Base-by-base conservation (phyloP, 345 rosid species). In the Eucalyptus curtisii region DNA sequence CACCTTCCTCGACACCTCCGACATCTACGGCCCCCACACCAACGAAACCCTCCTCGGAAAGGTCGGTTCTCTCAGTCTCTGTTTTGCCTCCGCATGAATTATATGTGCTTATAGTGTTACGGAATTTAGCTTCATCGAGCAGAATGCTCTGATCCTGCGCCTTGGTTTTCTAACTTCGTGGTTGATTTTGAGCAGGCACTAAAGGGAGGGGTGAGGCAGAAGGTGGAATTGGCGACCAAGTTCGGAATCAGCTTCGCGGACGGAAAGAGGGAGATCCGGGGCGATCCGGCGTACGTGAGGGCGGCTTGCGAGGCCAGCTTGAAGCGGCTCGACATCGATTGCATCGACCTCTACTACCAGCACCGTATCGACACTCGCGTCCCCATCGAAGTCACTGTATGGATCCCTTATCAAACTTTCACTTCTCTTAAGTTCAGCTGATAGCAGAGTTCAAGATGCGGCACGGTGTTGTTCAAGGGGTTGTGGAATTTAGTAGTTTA, bases 261-360 rank as follows among this genome's bases (percentile, higher is more conserved):
- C 14, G 95, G 94, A 49, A 91, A 86, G 4, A 47, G 85, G 15
- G 91, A 64, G 89, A 45, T 92, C 11, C 89, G 90, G 8, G 98
- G 96, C 7, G 96, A 95, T 88, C 96, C 96, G 5, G 91, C 90
- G 59, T 94, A 95, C 88, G 95, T 94, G 8, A 91, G 96, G 81
- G 89, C 91, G 42, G 92, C 95, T 88, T 95, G 96, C 76, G 96
- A 95, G 87, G 95, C 89, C 19, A 95, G 96, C 86, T 92, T 95
- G 93, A 93, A 89, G 86, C 92, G 96, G 86, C 96, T 95, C 84
- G 91, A 90, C 27, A 92, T 93, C 84, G 91, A 88, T 48, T 94
- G 80, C 82, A 92, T 95, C 88, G 96, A 95, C 91, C 98, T 95
- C 84, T 95, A 93, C 90, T 95, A 95, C 87, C 96, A 94, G 87